Base-by-base conservation (phyloP, 176 grass and related monocot genomes). In the Musa beccarii region DNA sequence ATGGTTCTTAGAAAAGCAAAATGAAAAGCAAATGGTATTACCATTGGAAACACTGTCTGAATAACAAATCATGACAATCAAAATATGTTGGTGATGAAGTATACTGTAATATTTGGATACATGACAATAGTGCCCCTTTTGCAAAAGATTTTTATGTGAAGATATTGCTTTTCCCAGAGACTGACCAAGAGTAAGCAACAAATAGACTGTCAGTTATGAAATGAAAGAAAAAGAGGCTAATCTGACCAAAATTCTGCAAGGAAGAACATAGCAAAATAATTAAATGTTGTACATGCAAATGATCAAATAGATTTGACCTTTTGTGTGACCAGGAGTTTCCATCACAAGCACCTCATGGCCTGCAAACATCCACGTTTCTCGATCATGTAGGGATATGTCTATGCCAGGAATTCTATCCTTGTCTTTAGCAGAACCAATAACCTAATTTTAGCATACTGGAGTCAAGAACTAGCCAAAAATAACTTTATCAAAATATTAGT, bases 311-410 rank as follows among this genome's bases (percentile, higher is more conserved):
- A 51, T 64, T 59, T 80, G 57, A 80, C 79, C 79, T 80, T 65
- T 74, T 75, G 95, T 99, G 76, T 99, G 95, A 3, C 95, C 95
- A 75, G 95, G 90, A 81, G 95, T 99, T 86, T 93, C 90, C 86
- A 99, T 85, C 52, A 99, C 90, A 88, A 91, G 76, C 82, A 94
- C 95, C 74, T 87, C 88, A 85, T 99, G 95, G 49, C 95, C 86
- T 1, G 86, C 91, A 83, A 99, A 99, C 95, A 99, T 99, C 95
- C 95, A 99, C 55, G 76, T 87, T 78, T 99, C 88, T 77, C 88
- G 90, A 70, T 99, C 95, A 78, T 83, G 74, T 65, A 99, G 86
- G 76, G 78, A 77, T 83, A 99, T 94, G 79, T 94, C 95, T 80
- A 99, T 92, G 78, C 90, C 95, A 72, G 95, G 95, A 79, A 99